Conservation (phyloP, 129 eudicot genomes). For the Flaveria linearis region DNA sequence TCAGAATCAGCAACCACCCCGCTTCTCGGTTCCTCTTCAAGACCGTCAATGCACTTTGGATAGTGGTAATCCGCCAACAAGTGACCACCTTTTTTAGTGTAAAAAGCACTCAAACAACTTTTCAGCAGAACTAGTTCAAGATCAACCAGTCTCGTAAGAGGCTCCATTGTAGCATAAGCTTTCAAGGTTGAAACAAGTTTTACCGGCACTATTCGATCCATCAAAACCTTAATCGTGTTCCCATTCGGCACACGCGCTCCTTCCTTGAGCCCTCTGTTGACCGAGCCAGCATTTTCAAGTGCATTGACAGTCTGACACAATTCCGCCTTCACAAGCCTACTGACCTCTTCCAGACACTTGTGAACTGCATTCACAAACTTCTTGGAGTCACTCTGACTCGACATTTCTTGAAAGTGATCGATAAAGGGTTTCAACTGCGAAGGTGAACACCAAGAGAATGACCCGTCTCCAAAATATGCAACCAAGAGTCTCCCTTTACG, state of each 20-base stretch:
- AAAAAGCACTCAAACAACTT: slow-evolving; percentile 52
- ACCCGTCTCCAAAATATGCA: slow-evolving; percentile 80
- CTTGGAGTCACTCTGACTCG: slow-evolving; percentile 53
- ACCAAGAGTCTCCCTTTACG: slow-evolving; percentile 53
- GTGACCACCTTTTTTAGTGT: slow-evolving; percentile 35
- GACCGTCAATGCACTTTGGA: slow-evolving; percentile 46
- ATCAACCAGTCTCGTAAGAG: not conserved
- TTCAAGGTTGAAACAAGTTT: slow-evolving; percentile 37
- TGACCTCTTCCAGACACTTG: slow-evolving; percentile 41
- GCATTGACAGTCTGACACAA: slow-evolving; percentile 38
- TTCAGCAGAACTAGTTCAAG: slow-evolving; percentile 52
- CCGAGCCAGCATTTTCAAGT: slow-evolving; percentile 4
- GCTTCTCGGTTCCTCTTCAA: slow-evolving; percentile 40
- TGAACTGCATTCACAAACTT: slow-evolving; percentile 59
- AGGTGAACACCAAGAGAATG: slow-evolving; percentile 75
- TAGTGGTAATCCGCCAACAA: slow-evolving; percentile 26
- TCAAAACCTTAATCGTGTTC: slow-evolving; percentile 30
- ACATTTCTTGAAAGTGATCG: slow-evolving; percentile 54
- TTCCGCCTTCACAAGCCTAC: slow-evolving; percentile 36
- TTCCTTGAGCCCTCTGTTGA: slow-evolving; percentile 51
- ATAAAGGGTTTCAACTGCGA: slow-evolving; percentile 63
- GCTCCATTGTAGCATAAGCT: slow-evolving; percentile 27
- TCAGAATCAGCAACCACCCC: slow-evolving; percentile 27
- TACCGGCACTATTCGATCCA: slow-evolving; percentile 29
- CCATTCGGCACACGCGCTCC: slow-evolving; percentile 51